Base-by-base conservation (phyloP, 768 basidiomycete species). In the Auriscalpium orientale region DNA sequence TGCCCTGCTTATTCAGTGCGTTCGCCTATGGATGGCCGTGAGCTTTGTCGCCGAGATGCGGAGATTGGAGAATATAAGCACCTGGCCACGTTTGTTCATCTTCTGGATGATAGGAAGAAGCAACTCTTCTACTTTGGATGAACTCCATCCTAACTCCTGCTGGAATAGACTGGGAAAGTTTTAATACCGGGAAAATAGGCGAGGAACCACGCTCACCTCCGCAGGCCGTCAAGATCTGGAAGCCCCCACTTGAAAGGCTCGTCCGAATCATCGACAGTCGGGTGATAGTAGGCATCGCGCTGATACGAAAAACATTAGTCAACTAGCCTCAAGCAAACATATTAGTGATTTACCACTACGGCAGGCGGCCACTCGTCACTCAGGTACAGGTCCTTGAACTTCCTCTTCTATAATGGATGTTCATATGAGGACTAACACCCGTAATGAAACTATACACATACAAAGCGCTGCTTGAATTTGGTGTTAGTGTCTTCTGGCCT, bases 181-280 rank as follows among this genome's bases (percentile, higher is more conserved):
- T 16, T 48, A 56, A 10, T 16, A 44, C 38, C 46, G 50, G 49
- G 45, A 34, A 61, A 4, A 47, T 47, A 20, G 53, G 49, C 60
- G 63, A 59, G 57, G 60, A 47, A 56, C n/a, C 20, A 15, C 8
- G 72, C 83, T 54, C 67, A 95, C 91, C 78, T 71, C 59, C 94
- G 83, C 53, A 99, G 79, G 3, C 87, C 94, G 66, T 97, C 92
- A 2, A 99, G 81, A 67, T 98, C 97, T n/a, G 95, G 92, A 59
- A 94, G 74, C 4, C 91, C 94, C 95, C 95, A 99, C 64, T 92
- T 91, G 69, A 99, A 98, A 0, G 89, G 85, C 59, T 98, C 95
- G 54, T 93, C 86, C 1, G 93, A 95, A 40, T 83, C 81, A 66
- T 98, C 94, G 8, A 95, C 89, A 0, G 85, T 81, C 0, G 95